These are phyloP conservation scores for Boletus pseudopeckii DNA, from an alignment of 768 basidiomycete genomes.

Conservation along the genomic window DNA sequence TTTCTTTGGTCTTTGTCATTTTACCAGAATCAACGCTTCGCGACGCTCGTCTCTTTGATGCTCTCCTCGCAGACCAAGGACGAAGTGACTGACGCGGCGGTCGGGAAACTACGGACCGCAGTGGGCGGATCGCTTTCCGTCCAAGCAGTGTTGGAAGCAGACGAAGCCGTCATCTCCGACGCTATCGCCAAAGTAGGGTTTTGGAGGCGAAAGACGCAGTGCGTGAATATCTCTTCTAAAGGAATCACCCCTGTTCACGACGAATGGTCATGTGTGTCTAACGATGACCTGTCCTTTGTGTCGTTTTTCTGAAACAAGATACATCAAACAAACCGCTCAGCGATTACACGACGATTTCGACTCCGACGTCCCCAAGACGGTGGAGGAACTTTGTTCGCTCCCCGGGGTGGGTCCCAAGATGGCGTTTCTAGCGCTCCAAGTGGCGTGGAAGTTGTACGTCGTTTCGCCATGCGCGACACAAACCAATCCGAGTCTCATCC, in stretches of 20 bases:
- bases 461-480: not conserved
- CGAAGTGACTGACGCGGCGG: slow-evolving; percentile 78
- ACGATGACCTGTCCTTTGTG: no score
- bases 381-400: slow-evolving; percentile 82
- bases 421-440: slow-evolving; percentile 83
- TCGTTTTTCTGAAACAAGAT: slow-evolving; percentile 38
- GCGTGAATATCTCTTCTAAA: slow-evolving; percentile 21
- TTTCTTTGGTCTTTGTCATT: no score
- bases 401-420: slow-evolving; percentile 96
- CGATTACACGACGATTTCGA: slow-evolving; percentile 67
- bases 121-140: slow-evolving; percentile 81
- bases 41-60: slow-evolving; percentile 90
- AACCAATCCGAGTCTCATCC: not conserved
- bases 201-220: slow-evolving; percentile 86
- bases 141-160: slow-evolving; percentile 62
- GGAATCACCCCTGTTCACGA: not conserved
- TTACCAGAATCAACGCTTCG: slow-evolving; percentile 70
- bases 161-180: slow-evolving; percentile 58
- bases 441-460: slow-evolving; percentile 77
- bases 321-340: slow-evolving; percentile 71
- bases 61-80: slow-evolving; percentile 96
- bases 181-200: slow-evolving; percentile 91
- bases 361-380: slow-evolving; percentile 85
- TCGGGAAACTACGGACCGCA: slow-evolving; percentile 64
- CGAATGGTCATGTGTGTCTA: not conserved